A percentile compares a stretch with the other conserved stretches of the same genome.
These are phyloP conservation scores for Monosporascus sp. DNA, from an alignment of 2,329 filamentous ascomycete species.

Conservation along the genomic window DNA sequence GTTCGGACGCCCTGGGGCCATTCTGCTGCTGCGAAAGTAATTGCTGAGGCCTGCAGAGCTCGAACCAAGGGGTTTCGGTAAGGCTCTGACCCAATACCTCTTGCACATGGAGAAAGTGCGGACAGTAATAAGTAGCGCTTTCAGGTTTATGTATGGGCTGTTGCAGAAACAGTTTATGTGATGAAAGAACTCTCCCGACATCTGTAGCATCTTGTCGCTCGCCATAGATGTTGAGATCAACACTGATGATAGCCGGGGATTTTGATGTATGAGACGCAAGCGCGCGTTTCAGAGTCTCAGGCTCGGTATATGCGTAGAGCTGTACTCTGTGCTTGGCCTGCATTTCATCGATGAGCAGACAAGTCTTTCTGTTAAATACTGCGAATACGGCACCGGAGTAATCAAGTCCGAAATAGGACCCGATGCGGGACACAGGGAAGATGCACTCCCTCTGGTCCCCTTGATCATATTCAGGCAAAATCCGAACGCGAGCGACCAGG, in stretches of 20 bases:
- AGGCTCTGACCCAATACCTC: not conserved
- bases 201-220: not conserved
- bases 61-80: not conserved
- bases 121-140: conserved; percentile 5
- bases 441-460: no score
- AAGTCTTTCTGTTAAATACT: no score
- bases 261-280: no score
- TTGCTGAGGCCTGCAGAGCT: not conserved
- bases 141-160: not conserved
- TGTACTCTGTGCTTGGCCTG: no score
- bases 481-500: no score
- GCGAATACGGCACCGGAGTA: no score
- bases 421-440: no score
- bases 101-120: conserved; percentile 1
- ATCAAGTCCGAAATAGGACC: no score
- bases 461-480: no score
- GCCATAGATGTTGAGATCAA: conserved; percentile 8
- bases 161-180: conserved; percentile 1
- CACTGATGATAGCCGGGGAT: not conserved
- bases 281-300: no score
- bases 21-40: not conserved
- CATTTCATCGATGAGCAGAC: no score
- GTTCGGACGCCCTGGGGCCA: not conserved
- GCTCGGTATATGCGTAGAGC: no score
- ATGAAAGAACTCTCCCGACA: conserved; percentile 2